Percentiles rank a stretch among this genome's conserved stretches.
phyloP scores from a whole-genome alignment of 2,329 filamentous ascomycete species.

The Neofusicoccum sp. region DNA sequence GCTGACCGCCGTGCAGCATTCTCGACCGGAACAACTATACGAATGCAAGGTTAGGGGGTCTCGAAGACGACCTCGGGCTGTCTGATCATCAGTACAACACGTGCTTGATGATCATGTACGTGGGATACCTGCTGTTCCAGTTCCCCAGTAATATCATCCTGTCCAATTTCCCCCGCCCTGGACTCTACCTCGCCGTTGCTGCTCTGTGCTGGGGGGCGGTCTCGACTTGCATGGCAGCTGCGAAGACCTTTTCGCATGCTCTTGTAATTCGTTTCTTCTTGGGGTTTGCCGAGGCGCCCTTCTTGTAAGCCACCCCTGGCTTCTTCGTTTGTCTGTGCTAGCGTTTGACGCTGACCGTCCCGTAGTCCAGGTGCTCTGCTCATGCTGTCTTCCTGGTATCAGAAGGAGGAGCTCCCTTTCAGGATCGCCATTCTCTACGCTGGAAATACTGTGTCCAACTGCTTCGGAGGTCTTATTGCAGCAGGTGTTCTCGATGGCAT shows the following conservation, averaged over 20 bases:
- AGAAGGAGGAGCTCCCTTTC: conserved; percentile 50
- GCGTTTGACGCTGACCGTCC: not conserved
- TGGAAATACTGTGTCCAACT: conserved; percentile 49
- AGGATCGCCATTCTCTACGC: conserved; percentile 54
- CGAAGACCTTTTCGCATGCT: not conserved
- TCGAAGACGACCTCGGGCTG: conserved; percentile 33
- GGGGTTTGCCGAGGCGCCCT: conserved; percentile 14
- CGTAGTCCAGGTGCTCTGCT: conserved; percentile 44
- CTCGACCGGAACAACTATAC: conserved; percentile 31
- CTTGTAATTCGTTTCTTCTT: conserved; percentile 14
- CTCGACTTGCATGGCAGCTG: conserved; percentile 12
- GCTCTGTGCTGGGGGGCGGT: conserved; percentile 12
- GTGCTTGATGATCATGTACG: conserved; percentile 22
- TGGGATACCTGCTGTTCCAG: conserved; percentile 24
- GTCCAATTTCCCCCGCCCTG: conserved; percentile 16
- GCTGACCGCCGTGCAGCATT: not conserved
- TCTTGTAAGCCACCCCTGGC: conserved; percentile 1
- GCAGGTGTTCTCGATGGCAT: conserved; percentile 50
- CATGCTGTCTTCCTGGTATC: conserved; percentile 55
- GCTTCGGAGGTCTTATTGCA: conserved; percentile 55
- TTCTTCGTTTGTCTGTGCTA: conserved; percentile 16
- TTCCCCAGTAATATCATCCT: conserved; percentile 26
- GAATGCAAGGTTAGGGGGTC: conserved; percentile 32
- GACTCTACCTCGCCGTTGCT: conserved; percentile 18
- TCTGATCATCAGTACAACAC: conserved; percentile 32